These are phyloP conservation scores for Pyricularia sp. DNA, from an alignment of 2,329 filamentous ascomycete species.

Conservation along the genomic window DNA sequence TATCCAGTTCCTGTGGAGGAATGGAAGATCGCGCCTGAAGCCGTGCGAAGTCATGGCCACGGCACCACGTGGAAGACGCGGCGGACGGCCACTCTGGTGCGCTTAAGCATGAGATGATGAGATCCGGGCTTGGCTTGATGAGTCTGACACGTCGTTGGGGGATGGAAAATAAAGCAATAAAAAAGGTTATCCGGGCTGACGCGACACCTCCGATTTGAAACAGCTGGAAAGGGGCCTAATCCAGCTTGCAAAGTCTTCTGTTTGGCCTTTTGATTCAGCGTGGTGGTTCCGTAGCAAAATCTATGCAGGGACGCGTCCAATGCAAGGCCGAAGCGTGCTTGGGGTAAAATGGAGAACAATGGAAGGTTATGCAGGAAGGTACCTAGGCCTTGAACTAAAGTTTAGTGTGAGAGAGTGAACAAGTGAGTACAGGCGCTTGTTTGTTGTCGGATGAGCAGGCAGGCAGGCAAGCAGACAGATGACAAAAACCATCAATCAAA, in stretches of 20 bases:
- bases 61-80: slow-evolving; percentile 5
- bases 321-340: background rate
- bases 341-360: background rate
- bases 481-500: background rate
- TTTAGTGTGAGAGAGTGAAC: background rate
- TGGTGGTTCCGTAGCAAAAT: background rate
- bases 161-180: background rate
- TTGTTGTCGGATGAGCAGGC: background rate
- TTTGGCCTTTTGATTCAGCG: background rate
- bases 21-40: background rate
- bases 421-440: background rate
- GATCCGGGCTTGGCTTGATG: background rate
- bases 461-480: background rate
- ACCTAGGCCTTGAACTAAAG: background rate
- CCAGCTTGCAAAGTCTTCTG: background rate
- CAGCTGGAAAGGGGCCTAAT: background rate
- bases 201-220: background rate
- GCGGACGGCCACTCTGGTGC: slow-evolving; percentile 1
- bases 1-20: slow-evolving; percentile 4
- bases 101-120: background rate
- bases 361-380: background rate
- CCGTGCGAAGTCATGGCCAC: slow-evolving; percentile 2
- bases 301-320: background rate
- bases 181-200: background rate
- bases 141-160: background rate